These are phyloP conservation scores for Durotheca rogersii DNA, from an alignment of 495 filamentous ascomycete genomes.

Conservation along the genomic window DNA sequence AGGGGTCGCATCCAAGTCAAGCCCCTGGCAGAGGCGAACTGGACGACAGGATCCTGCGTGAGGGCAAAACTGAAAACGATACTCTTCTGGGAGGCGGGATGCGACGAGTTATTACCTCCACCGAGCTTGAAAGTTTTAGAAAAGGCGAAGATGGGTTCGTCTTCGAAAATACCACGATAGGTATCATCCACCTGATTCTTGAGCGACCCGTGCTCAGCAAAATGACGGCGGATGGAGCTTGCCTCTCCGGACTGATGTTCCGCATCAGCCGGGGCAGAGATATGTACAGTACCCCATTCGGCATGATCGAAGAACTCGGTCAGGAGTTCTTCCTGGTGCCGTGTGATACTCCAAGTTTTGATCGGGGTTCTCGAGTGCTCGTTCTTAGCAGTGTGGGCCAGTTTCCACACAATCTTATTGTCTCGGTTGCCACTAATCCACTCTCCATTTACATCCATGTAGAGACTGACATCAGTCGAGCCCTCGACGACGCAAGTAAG, in stretches of 20 bases:
- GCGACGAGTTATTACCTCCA: constrained; percentile 23
- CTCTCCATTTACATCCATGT: constrained; percentile 84
- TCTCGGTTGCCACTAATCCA: constrained; percentile 79
- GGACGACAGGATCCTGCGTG: constrained; percentile 79
- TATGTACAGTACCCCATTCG: constrained; percentile 89
- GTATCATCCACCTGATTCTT: constrained; percentile 55
- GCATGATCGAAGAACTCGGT: constrained; percentile 74
- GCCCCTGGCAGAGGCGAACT: constrained; percentile 81
- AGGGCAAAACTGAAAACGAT: constrained; percentile 81
- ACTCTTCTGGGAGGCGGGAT: constrained; percentile 45
- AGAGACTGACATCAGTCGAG: constrained; percentile 70
- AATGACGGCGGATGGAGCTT: constrained; percentile 64
- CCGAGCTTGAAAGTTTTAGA: constrained; percentile 69
- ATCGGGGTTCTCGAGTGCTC: constrained; percentile 31
- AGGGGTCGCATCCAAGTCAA: constrained; percentile 81
- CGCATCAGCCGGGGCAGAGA: constrained; percentile 65
- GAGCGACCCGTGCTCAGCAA: constrained; percentile 68
- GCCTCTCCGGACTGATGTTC: constrained; percentile 71
- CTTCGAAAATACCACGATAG: constrained; percentile 74
- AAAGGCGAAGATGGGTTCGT: constrained; percentile 90
- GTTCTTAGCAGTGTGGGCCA: constrained; percentile 44
- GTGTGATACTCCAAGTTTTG: constrained; percentile 62
- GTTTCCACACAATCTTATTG: constrained; percentile 68
- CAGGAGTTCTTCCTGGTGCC: constrained; percentile 64
- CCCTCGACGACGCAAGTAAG: constrained; percentile 73